Percentiles rank a stretch among this genome's conserved stretches.
Evolutionary conservation across 768 basidiomycete genomes (phyloP).

Genomic region (Xerocomus potaroensis): DNA sequence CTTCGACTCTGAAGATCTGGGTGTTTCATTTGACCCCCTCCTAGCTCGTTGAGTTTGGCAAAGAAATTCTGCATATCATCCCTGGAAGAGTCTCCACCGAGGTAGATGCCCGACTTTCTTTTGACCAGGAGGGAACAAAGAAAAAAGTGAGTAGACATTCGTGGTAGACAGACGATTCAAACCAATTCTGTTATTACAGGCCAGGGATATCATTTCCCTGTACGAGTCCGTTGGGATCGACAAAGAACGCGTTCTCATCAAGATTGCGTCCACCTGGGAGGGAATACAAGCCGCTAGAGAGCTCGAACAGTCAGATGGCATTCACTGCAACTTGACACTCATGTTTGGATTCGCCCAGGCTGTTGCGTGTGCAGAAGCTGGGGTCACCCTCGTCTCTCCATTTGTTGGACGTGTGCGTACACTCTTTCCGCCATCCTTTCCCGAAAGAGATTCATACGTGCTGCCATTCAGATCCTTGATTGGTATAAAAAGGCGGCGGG

Average conservation of each 20-base stretch:
- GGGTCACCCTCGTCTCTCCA: constrained; percentile 97
- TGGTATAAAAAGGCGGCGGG: constrained; percentile 96
- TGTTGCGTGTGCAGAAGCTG: constrained; percentile 97
- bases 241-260: constrained; percentile 95
- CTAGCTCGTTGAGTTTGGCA: constrained; percentile 96
- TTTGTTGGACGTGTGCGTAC: constrained; percentile 91
- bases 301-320: constrained; percentile 86
- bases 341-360: constrained; percentile 99
- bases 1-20: constrained; percentile 1
- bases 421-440: constrained; percentile 13
- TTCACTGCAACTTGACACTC: constrained; percentile 99
- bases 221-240: constrained; percentile 93
- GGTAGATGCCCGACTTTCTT: constrained; percentile 96
- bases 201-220: constrained; percentile 84
- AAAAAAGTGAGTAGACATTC: constrained; percentile 53
- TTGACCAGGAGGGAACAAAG: constrained; percentile 91
- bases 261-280: constrained; percentile 99
- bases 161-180: constrained; percentile 4
- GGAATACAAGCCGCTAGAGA: constrained; percentile 98
- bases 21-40: constrained; percentile 12
- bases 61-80: constrained; percentile 90
- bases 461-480: constrained; percentile 75
- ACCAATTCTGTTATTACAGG: constrained; percentile 36
- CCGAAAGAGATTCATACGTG: constrained; percentile 7
- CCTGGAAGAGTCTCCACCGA: constrained; percentile 99